These are phyloP conservation scores for Cryptosporidium meleagridis DNA, from an alignment of 169 alveolate species.

Conservation along the genomic window DNA sequence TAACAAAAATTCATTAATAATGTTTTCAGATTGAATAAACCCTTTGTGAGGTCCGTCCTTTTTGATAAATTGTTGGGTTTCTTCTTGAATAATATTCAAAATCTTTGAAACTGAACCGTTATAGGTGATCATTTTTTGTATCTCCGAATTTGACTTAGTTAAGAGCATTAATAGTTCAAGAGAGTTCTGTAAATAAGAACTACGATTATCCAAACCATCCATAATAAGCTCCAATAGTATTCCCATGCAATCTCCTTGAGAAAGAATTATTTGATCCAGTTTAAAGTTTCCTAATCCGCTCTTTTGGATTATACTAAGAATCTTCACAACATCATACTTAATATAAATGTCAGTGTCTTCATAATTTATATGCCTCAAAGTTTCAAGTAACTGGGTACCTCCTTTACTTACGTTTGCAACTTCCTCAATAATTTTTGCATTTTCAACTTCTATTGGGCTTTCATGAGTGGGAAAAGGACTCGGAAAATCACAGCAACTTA, in stretches of 20 bases:
- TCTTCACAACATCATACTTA: conserved; percentile 42
- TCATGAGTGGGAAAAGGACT: background rate
- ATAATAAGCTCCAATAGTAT: conserved; percentile 12
- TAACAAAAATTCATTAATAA: background rate
- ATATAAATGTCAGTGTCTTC: conserved; percentile 34
- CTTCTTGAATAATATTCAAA: conserved; percentile 26
- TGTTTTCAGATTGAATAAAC: conserved; percentile 1
- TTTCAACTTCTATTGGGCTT: background rate
- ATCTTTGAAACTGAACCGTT: conserved; percentile 34
- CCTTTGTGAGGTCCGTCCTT: conserved; percentile 9
- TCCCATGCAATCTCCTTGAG: conserved; percentile 59
- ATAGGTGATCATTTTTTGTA: conserved; percentile 53
- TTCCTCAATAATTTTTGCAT: conserved; percentile 44
- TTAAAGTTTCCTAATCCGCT: conserved; percentile 19
- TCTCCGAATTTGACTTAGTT: conserved; percentile 24
- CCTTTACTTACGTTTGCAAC: conserved; percentile 42
- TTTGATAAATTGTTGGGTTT: conserved; percentile 7
- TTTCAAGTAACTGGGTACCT: conserved; percentile 26
- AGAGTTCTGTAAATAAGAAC: conserved; percentile 36
- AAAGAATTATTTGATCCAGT: conserved; percentile 34
- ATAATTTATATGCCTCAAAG: conserved; percentile 17
- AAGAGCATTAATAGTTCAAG: conserved; percentile 37
- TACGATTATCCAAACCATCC: conserved; percentile 35
- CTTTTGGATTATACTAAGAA: conserved; percentile 12
- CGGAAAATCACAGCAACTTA: conserved; percentile 6